These are phyloP conservation scores for Phascolomyces articulosus DNA, from an alignment of 371 early-diverging fungal species.

Conservation along the genomic window DNA sequence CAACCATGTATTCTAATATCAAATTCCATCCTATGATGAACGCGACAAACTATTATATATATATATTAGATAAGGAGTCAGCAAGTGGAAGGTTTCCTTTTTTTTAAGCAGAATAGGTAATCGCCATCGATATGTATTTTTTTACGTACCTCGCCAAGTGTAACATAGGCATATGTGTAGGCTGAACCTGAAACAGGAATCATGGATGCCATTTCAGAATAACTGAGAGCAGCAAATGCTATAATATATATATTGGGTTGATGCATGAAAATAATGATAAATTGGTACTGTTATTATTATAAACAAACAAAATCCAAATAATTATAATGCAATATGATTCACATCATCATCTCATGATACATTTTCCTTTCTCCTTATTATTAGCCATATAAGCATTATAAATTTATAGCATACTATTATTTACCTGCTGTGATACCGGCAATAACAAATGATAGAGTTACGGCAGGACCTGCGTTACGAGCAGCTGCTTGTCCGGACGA, in stretches of 20 bases:
- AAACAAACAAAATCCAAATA: no score
- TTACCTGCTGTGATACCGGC: constrained; percentile 67
- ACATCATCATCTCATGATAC: no score
- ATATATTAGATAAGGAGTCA: no score
- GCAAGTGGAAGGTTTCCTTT: no score
- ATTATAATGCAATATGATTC: no score
- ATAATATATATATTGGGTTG: neutral
- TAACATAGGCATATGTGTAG: constrained; percentile 83
- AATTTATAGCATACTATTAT: no score
- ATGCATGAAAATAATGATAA: no score
- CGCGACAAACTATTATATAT: constrained; percentile 37
- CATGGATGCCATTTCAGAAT: constrained; percentile 83
- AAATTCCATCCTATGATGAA: constrained; percentile 89
- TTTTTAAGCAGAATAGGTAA: no score
- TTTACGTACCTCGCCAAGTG: constrained; percentile 69
- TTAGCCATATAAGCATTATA: no score
- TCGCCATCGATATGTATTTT: no score
- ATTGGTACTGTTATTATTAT: no score
- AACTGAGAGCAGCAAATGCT: constrained; percentile 77
- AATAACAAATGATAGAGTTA: constrained; percentile 78
- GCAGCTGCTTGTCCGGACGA: constrained; percentile 78
- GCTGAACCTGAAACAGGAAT: constrained; percentile 86
- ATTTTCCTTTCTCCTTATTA: no score
- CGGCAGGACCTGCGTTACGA: constrained; percentile 79
- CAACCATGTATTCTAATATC: constrained; percentile 81